Conservation (phyloP, 73 alveolate species). For the Paramecium pentaurelia region DNA sequence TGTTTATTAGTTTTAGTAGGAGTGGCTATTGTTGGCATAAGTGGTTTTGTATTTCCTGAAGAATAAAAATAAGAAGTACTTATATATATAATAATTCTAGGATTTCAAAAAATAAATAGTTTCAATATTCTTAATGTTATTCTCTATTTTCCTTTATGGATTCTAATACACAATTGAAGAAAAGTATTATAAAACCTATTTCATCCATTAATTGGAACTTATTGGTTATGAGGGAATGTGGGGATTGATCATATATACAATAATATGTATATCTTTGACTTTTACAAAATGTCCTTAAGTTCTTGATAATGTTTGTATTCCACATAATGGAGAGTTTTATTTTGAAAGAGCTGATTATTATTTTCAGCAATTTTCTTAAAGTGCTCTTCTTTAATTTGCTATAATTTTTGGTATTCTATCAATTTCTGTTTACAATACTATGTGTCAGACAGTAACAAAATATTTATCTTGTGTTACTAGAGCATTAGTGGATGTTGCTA, state of each 20-base stretch:
- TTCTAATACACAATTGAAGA: constrained; percentile 42
- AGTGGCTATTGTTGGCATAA: constrained; percentile 29
- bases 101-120: background rate
- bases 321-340: background rate
- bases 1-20: constrained; percentile 8
- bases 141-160: constrained; percentile 25
- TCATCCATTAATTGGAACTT: constrained; percentile 40
- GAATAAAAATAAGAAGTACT: background rate
- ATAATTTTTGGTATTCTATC: background rate
- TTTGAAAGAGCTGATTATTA: constrained; percentile 41
- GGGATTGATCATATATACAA: constrained; percentile 43
- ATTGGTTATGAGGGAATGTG: constrained; percentile 60
- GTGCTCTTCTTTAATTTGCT: background rate
- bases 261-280: background rate
- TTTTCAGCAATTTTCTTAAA: background rate
- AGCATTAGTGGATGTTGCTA: constrained; percentile 16
- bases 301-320: background rate
- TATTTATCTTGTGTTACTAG: constrained; percentile 28
- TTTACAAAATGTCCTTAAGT: background rate
- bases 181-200: constrained; percentile 23
- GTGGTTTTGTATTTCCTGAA: constrained; percentile 46
- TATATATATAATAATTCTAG: background rate
- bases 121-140: background rate
- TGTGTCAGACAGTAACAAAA: background rate
- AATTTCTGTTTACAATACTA: background rate